phyloP scores from a whole-genome alignment of 2,329 filamentous ascomycete species.

The Cercospora sp. region DNA sequence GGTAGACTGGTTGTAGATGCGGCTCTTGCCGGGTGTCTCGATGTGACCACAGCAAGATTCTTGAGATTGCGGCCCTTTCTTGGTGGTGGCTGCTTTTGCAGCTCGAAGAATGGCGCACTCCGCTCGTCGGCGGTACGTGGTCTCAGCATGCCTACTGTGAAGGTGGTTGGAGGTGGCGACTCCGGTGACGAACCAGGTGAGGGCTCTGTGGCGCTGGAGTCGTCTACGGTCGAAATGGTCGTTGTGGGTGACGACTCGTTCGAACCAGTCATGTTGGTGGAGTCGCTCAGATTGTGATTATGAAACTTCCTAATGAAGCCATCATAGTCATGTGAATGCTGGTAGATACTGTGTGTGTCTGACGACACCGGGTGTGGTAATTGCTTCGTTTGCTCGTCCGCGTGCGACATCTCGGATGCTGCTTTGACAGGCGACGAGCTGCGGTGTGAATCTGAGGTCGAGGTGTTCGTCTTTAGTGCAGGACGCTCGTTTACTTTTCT shows the following conservation, averaged over 20 bases:
- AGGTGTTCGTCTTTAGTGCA: not conserved
- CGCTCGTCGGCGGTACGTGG: constrained; percentile 52
- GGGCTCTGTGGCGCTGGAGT: constrained; percentile 82
- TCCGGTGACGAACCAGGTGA: constrained; percentile 92
- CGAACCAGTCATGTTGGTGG: constrained; percentile 76
- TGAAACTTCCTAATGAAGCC: constrained; percentile 48
- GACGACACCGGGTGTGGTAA: constrained; percentile 27
- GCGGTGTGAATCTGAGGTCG: not conserved
- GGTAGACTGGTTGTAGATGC: constrained; percentile 54
- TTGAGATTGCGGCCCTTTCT: constrained; percentile 80
- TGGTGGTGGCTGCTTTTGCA: constrained; percentile 52
- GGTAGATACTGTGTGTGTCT: constrained; percentile 11
- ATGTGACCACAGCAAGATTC: constrained; percentile 74
- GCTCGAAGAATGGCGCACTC: constrained; percentile 57
- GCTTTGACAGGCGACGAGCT: not conserved
- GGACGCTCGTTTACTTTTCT: constrained; percentile 34
- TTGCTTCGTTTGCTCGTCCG: constrained; percentile 30
- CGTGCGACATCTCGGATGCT: constrained; percentile 32
- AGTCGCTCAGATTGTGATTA: constrained; percentile 75
- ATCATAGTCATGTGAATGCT: constrained; percentile 30
- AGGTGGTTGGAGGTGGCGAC: constrained; percentile 73
- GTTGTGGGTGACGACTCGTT: constrained; percentile 94
- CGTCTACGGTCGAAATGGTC: constrained; percentile 88
- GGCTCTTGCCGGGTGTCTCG: constrained; percentile 50
- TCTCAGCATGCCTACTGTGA: constrained; percentile 57